Evolutionary conservation across 139 green algal genomes (phyloP).

Genomic region (Haematococcus lacustris): DNA sequence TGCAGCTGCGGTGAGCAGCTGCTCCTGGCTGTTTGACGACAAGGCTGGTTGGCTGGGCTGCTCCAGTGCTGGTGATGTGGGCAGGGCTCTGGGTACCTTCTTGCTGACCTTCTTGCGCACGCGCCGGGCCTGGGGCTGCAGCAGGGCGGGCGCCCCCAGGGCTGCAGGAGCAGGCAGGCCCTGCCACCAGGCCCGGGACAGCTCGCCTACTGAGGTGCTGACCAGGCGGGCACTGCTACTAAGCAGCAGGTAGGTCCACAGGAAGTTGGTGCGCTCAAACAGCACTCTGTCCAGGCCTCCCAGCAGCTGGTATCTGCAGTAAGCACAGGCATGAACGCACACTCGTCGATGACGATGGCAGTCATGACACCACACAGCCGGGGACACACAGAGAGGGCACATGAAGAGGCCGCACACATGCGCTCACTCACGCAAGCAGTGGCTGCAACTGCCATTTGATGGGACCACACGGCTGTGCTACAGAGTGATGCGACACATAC

Average conservation of each 20-base stretch:
- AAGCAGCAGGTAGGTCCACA: slow-evolving; percentile 67
- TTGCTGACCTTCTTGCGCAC: slow-evolving; percentile 33
- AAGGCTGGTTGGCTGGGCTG: background rate
- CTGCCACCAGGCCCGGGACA: slow-evolving; percentile 43
- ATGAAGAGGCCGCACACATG: background rate
- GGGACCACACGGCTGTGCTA: background rate
- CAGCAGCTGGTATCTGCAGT: slow-evolving; percentile 79
- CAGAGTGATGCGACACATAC: no score
- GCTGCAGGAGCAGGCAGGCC: slow-evolving; percentile 27
- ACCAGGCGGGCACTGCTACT: slow-evolving; percentile 28
- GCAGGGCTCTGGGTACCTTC: slow-evolving; percentile 14
- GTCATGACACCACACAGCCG: background rate
- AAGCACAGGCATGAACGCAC: background rate
- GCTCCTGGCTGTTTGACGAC: background rate
- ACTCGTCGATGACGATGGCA: background rate
- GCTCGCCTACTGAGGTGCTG: slow-evolving; percentile 31
- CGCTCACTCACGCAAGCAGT: background rate
- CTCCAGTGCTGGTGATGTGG: background rate
- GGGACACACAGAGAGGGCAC: background rate
- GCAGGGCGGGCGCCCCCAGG: slow-evolving; percentile 4
- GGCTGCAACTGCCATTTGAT: background rate
- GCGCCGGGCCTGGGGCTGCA: slow-evolving; percentile 7
- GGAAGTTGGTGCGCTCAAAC: slow-evolving; percentile 65
- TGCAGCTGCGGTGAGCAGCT: background rate
- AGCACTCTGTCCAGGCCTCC: slow-evolving; percentile 85